Evolutionary conservation across 2,329 filamentous ascomycete genomes (phyloP).

Genomic region (Lachnellula cervina): DNA sequence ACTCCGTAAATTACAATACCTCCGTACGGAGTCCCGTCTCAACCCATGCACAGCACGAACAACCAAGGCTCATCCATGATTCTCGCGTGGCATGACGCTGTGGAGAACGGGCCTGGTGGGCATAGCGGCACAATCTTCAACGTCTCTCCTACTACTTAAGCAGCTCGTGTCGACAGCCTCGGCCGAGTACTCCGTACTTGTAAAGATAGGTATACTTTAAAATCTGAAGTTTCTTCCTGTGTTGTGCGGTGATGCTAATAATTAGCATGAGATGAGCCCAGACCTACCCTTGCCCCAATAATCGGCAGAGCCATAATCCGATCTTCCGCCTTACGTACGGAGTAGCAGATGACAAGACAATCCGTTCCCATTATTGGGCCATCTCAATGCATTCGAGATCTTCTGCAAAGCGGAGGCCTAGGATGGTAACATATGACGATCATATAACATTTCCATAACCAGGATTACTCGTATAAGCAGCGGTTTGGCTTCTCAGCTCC

Average conservation of each 20-base stretch:
- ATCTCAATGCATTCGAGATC: slow-evolving; percentile 5
- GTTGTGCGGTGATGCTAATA: neutral
- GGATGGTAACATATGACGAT: slow-evolving; percentile 6
- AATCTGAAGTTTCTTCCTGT: neutral
- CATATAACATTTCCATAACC: neutral
- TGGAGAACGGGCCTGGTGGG: neutral
- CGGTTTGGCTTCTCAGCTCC: neutral
- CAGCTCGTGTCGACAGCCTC: neutral
- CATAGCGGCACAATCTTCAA: neutral
- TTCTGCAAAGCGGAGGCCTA: neutral
- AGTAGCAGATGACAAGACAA: slow-evolving; percentile 3
- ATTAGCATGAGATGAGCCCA: neutral
- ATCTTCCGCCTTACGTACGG: slow-evolving; percentile 6
- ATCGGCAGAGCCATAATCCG: neutral
- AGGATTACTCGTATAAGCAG: neutral
- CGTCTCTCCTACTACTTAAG: neutral
- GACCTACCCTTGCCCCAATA: neutral
- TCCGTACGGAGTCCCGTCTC: too few relatives aligned
- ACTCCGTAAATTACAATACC: neutral
- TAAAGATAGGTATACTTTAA: neutral
- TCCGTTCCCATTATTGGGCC: slow-evolving; percentile 3
- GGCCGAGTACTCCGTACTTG: neutral
- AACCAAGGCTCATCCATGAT: slow-evolving; percentile 11
- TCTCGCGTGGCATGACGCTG: slow-evolving; percentile 6
- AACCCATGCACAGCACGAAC: neutral